Base-by-base conservation (phyloP, 2,329 filamentous ascomycete genomes). In the Penicillium expansum region DNA sequence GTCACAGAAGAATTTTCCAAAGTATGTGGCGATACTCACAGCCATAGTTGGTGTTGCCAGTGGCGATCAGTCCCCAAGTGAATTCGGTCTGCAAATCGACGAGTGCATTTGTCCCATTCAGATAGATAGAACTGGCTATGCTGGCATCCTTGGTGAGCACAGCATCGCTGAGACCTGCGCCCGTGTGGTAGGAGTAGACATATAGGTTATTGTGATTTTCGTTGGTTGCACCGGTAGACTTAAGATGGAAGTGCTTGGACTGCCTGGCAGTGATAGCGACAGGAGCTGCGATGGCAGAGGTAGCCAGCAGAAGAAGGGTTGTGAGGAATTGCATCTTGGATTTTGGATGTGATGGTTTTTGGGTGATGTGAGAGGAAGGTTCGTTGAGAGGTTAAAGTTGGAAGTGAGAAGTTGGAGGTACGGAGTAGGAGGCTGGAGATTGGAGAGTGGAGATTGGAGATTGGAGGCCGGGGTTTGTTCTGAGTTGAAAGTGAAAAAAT, bases 121-220 rank as follows among this genome's bases (percentile, higher is more conserved):
- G 42, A 47, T 65, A 74, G 35, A 67, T 67, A 13, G 60, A 47
- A 41, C 58, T 64, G 14, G 72, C 74, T 7, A 39, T 64, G 1
- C 57, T 51, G 1, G 32, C 54, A 22, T 67, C 65, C 2, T 62
- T 38, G 4, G 64, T 63, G 16, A 77, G 64, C 4, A 75, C 73
- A 10, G 72, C 73, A 57, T 76, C 74, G 32, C 69, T 72, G 29
- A 71, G 54, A 14, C 72, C 75, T n/a, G 74, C 74, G 18, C 71
- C 73, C n/a, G 73, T 75, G 65, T 77, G 75, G 60, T 74, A 77
- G 37, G 67, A 62, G 29, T 68, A 67, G 29, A 77, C 64, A 30
- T 71, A 76, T 52, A 75, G 69, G 57, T 71, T 55, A 61, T 75
- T 74, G 59, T 74, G 68, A 1, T 65, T 45, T 0, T 60, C 22